A percentile compares a stretch with the other conserved stretches of the same genome.
Conservation (phyloP, 2,329 filamentous ascomycete species). For the Capronia americana region DNA sequence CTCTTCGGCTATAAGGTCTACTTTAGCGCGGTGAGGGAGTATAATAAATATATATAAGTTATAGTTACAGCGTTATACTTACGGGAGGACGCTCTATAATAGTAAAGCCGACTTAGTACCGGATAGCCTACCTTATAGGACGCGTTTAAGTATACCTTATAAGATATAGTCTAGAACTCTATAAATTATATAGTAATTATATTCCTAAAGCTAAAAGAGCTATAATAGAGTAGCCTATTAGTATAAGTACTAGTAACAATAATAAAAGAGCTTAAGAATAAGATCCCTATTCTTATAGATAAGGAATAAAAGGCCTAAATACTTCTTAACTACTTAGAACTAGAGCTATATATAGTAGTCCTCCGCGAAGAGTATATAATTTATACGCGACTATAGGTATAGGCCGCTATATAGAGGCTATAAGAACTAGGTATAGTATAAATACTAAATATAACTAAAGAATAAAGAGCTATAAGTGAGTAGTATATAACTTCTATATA, state of each 20-base stretch:
- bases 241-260: neutral
- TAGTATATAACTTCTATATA: neutral
- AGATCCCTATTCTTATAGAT: neutral
- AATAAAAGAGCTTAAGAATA: neutral
- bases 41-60: neutral
- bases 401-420: neutral
- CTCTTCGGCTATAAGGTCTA: neutral
- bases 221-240: neutral
- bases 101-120: neutral
- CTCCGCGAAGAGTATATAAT: neutral
- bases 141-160: neutral
- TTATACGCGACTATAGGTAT: neutral
- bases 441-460: neutral
- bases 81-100: neutral
- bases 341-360: neutral
- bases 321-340: neutral
- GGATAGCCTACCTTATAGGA: neutral
- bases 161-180: constrained; percentile 1
- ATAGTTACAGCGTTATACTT: neutral
- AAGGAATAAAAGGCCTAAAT: neutral
- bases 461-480: neutral
- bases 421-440: neutral
- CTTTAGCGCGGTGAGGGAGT: neutral
- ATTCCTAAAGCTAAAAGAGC: neutral
- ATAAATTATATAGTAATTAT: constrained; percentile 1